Conservation (phyloP, 1,284 basidiomycete species). For the Flammula alnicola region DNA sequence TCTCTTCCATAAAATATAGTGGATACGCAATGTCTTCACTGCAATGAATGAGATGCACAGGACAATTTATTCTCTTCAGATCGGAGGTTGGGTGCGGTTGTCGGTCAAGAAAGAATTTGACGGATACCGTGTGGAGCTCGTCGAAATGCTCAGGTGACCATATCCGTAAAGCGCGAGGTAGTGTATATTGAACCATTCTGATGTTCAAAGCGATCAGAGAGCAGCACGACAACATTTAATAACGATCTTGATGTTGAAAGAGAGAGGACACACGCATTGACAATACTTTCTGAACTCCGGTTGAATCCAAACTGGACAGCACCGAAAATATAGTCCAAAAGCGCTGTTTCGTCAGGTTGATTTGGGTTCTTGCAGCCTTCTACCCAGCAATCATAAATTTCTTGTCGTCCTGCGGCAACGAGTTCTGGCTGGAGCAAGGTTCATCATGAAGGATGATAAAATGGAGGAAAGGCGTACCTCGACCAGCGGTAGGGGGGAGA, state of each 20-base stretch:
- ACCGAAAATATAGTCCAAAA: conserved; percentile 34
- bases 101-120: conserved; percentile 40
- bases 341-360: conserved; percentile 26
- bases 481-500: conserved; percentile 36
- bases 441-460: background rate
- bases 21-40: conserved; percentile 39
- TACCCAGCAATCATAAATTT: conserved; percentile 40
- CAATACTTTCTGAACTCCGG: conserved; percentile 23
- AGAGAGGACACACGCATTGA: conserved; percentile 28
- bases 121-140: conserved; percentile 34
- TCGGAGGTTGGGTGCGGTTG: conserved; percentile 28
- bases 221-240: conserved; percentile 10
- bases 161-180: conserved; percentile 30
- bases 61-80: conserved; percentile 33
- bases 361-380: conserved; percentile 28
- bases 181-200: conserved; percentile 28
- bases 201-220: background rate
- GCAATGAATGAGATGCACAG: conserved; percentile 39
- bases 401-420: conserved; percentile 36
- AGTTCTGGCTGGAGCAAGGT: conserved; percentile 29
- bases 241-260: background rate
- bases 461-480: conserved; percentile 29
- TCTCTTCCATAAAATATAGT: conserved; percentile 29
- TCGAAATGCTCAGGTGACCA: conserved; percentile 34
- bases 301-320: conserved; percentile 39